These are phyloP conservation scores for Ustilago hordei DNA, from an alignment of 1,284 basidiomycete species.

Conservation along the genomic window DNA sequence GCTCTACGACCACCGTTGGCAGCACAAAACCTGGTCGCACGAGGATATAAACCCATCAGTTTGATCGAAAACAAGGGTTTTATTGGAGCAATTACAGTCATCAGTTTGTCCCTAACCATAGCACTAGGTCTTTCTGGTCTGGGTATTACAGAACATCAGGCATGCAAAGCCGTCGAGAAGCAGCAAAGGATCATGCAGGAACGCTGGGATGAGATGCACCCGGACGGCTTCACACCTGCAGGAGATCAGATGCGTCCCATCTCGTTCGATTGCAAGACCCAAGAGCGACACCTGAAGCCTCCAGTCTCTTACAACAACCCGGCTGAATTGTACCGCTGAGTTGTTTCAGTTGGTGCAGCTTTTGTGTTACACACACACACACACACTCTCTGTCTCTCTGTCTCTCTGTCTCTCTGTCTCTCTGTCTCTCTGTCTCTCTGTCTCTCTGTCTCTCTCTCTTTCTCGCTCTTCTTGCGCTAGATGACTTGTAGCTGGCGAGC, in stretches of 20 bases:
- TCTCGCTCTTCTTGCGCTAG: not conserved
- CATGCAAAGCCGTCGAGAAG: slow-evolving; percentile 20
- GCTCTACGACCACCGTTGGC: not conserved
- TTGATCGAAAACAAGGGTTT: slow-evolving; percentile 2
- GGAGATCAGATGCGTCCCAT: slow-evolving; percentile 42
- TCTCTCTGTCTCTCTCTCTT: not conserved
- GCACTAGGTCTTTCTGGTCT: slow-evolving; percentile 2
- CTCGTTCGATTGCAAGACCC: slow-evolving; percentile 26
- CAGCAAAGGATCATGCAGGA: slow-evolving; percentile 28
- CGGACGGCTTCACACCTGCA: slow-evolving; percentile 24
- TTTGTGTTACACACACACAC: too few relatives aligned
- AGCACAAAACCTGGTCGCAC: not conserved
- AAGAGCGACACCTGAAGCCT: slow-evolving; percentile 20
- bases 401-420: not conserved
- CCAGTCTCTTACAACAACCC: slow-evolving; percentile 14
- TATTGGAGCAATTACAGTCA: not conserved
- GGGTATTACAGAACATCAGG: slow-evolving; percentile 1
- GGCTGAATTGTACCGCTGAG: slow-evolving; percentile 12
- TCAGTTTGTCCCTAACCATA: not conserved
- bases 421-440: not conserved
- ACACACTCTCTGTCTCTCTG: not conserved
- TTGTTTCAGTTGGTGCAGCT: not conserved
- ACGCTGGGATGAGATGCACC: slow-evolving; percentile 32
- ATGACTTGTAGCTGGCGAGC: not conserved
- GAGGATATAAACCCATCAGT: slow-evolving; percentile 4